These are phyloP conservation scores for Aspergillus haitiensis DNA, from an alignment of 495 filamentous ascomycete genomes.

Conservation along the genomic window DNA sequence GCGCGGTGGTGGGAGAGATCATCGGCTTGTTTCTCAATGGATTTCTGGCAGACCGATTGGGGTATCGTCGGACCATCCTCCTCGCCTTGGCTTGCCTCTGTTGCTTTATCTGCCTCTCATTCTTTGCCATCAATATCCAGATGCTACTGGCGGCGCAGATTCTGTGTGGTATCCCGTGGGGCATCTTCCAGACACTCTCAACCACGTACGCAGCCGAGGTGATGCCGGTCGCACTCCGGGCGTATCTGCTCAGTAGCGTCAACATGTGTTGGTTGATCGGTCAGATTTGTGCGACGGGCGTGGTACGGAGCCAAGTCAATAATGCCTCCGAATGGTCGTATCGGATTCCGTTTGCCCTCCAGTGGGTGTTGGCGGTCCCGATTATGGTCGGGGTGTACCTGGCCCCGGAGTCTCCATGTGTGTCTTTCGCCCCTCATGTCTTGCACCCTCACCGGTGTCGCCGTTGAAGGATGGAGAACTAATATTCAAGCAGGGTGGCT, in stretches of 20 bases:
- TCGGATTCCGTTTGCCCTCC: background rate
- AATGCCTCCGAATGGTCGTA: constrained; percentile 1
- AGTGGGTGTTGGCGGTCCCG: background rate
- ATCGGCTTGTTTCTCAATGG: background rate
- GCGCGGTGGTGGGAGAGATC: constrained; percentile 1
- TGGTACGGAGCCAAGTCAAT: background rate
- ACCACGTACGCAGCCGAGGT: constrained; percentile 1
- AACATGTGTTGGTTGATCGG: constrained; percentile 2
- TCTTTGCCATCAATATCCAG: background rate
- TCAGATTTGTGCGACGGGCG: background rate
- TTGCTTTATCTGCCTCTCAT: background rate
- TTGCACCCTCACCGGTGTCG: too few species aligned
- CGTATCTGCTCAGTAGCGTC: constrained; percentile 1
- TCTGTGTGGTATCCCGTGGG: constrained; percentile 1
- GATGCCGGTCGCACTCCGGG: background rate
- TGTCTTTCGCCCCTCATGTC: too few species aligned
- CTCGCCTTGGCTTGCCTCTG: background rate
- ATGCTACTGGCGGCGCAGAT: background rate
- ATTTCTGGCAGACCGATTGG: background rate
- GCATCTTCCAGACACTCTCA: background rate
- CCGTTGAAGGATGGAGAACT: too few species aligned
- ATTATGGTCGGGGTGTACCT: background rate
- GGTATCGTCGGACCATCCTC: background rate
- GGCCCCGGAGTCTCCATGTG: background rate
- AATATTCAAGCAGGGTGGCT: background rate